Base-by-base conservation (phyloP, 306 rosid species). In the Dalbergia cochinchinensis region DNA sequence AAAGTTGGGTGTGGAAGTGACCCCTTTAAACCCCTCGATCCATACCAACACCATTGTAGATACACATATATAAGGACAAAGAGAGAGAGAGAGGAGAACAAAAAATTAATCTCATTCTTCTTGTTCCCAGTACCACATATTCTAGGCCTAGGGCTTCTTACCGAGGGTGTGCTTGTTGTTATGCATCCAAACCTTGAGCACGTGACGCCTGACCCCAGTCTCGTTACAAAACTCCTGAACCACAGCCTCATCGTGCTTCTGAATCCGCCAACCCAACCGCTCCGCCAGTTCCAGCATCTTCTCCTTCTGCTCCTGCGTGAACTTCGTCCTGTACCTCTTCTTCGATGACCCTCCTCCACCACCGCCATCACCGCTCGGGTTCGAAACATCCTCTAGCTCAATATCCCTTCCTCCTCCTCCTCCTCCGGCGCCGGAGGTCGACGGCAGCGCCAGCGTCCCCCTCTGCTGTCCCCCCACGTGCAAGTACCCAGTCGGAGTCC, bases 111-210 rank as follows among this genome's bases (percentile, higher is more conserved):
- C 5, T 35, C 9, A 42, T 14, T 14, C 12, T 39, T 37, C 10
- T 12, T 2, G 53, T 10, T 47, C 1, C 4, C 2, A 3, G 4
- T 47, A 20, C 22, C 22, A 20, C 22, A 20, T 20, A 20, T 20
- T 10, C 53, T 47, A 42, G 47, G 14, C 60, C 86, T 91, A 92
- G 97, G 99, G 97, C 89, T 95, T 92, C 95, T 95, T 95, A 86
- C 99, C 98, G 12, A 92, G 94, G 50, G 99, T 95, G 91, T 91
- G 97, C 85, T 95, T 95, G 97, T 95, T 95, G 88, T 95, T 95
- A 83, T 95, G 99, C 98, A 95, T 92, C 99, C 99, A 95, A 57
- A 95, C 99, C 88, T 95, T 95, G 51, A 95, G 98, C 50, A 95
- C 99, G 14, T 92, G 95, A 54, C 99, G 98, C 82, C 87, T 87